Conservation (phyloP, 495 filamentous ascomycete genomes). For the Hypoxylon fuscum region DNA sequence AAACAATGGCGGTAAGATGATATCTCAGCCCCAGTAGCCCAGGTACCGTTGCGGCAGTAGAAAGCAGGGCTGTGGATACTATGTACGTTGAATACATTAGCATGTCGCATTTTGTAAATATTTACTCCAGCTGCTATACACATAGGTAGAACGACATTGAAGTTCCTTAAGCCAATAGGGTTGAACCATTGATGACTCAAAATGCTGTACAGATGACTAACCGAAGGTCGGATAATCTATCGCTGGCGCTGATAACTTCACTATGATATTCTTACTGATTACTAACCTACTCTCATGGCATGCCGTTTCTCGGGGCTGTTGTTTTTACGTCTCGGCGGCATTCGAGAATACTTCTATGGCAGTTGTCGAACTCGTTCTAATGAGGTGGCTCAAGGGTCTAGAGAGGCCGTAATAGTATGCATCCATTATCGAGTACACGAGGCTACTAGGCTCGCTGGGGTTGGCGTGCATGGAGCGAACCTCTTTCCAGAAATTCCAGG, state of each 20-base stretch:
- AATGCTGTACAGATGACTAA: not conserved
- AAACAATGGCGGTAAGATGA: no score
- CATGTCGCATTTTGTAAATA: slow-evolving; percentile 9
- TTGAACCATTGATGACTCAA: slow-evolving; percentile 7
- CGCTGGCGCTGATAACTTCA: not conserved
- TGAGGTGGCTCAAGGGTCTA: slow-evolving; percentile 6
- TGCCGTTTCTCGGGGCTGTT: slow-evolving; percentile 14
- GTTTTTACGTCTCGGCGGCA: slow-evolving; percentile 31
- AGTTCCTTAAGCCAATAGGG: not conserved
- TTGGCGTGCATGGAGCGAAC: slow-evolving; percentile 32
- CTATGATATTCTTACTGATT: not conserved
- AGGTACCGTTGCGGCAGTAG: not conserved
- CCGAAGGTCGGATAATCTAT: slow-evolving; percentile 8
- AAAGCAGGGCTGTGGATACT: not conserved
- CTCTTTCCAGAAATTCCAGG: slow-evolving; percentile 19
- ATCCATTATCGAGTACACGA: slow-evolving; percentile 11
- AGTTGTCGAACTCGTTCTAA: not conserved
- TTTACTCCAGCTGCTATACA: slow-evolving; percentile 4
- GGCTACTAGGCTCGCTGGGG: slow-evolving; percentile 11
- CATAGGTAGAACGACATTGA: not conserved
- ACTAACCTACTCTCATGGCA: slow-evolving; percentile 8
- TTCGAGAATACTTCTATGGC: slow-evolving; percentile 5
- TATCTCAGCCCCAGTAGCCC: no score
- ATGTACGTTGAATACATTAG: not conserved
- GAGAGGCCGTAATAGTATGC: not conserved